These are phyloP conservation scores for Coniochaeta prunicola DNA, from an alignment of 2,329 filamentous ascomycete species.

Conservation along the genomic window DNA sequence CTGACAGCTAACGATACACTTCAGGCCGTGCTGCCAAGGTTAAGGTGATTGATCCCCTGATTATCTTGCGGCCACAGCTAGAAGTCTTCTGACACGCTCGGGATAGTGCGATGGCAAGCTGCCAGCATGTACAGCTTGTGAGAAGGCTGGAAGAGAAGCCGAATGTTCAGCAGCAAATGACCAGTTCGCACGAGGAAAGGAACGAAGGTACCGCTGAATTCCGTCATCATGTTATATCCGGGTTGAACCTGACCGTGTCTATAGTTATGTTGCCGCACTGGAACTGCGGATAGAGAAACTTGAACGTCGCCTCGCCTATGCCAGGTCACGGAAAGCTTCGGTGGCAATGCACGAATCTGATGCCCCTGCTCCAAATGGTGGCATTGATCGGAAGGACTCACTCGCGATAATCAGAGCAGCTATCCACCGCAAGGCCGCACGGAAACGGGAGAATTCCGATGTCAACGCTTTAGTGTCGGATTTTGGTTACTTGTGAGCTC, in stretches of 20 bases:
- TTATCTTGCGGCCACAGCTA: neutral
- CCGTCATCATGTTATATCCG: neutral
- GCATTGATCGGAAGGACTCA: slow-evolving; percentile 54
- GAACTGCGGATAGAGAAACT: slow-evolving; percentile 86
- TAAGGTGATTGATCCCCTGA: slow-evolving; percentile 47
- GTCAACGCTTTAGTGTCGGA: slow-evolving; percentile 90
- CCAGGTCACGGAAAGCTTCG: slow-evolving; percentile 63
- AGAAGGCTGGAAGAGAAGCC: slow-evolving; percentile 76
- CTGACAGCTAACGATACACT: slow-evolving; percentile 8
- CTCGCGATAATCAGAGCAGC: slow-evolving; percentile 54
- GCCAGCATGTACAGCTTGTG: slow-evolving; percentile 90
- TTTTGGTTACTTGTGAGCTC: slow-evolving; percentile 72
- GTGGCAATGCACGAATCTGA: slow-evolving; percentile 59
- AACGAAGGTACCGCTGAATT: slow-evolving; percentile 58
- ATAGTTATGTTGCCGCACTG: slow-evolving; percentile 85
- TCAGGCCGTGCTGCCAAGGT: slow-evolving; percentile 81
- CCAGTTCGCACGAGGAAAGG: slow-evolving; percentile 91
- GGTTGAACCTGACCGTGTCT: neutral
- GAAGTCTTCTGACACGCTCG: neutral
- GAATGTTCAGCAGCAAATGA: slow-evolving; percentile 94
- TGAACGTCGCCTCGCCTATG: slow-evolving; percentile 67
- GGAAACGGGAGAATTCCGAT: slow-evolving; percentile 68
- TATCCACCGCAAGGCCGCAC: slow-evolving; percentile 58
- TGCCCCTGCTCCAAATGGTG: slow-evolving; percentile 24
- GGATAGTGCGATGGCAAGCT: slow-evolving; percentile 84